A percentile compares a stretch with the other conserved stretches of the same genome.
Evolutionary conservation across 1,284 basidiomycete genomes (phyloP).

Genomic region (Cryptococcus amylolentus): DNA sequence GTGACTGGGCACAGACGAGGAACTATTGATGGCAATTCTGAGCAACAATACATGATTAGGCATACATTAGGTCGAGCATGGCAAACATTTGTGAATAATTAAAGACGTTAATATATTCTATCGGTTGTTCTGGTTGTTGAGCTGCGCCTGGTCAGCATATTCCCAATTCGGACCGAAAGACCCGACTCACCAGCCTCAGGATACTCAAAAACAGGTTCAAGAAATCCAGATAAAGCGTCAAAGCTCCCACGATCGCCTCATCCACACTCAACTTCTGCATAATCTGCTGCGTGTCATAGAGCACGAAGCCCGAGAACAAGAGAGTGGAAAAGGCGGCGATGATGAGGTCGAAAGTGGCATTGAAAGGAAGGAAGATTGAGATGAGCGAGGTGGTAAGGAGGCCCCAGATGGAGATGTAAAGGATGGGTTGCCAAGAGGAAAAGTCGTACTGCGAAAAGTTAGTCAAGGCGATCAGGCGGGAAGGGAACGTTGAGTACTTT

Average conservation of each 20-base stretch:
- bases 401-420: slow-evolving; percentile 47
- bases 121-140: slow-evolving; percentile 22
- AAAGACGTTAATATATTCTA: not conserved
- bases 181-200: slow-evolving; percentile 11
- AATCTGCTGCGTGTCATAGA: slow-evolving; percentile 50
- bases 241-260: slow-evolving; percentile 41
- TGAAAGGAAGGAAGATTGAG: slow-evolving; percentile 49
- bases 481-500: slow-evolving; percentile 37
- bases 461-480: not conserved
- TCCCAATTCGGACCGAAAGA: not conserved
- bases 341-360: slow-evolving; percentile 44
- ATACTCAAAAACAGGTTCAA: slow-evolving; percentile 15
- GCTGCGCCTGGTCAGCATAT: slow-evolving; percentile 2
- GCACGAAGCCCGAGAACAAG: slow-evolving; percentile 47
- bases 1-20: no score
- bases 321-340: slow-evolving; percentile 45
- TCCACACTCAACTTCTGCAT: slow-evolving; percentile 50
- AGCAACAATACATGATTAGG: no score
- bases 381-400: slow-evolving; percentile 43
- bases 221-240: slow-evolving; percentile 33
- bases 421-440: slow-evolving; percentile 43
- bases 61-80: no score
- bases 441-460: slow-evolving; percentile 41
- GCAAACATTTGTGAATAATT: no score
- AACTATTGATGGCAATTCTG: no score